phyloP scores from a whole-genome alignment of 192 early-diverging fungal species.

The Entophlyctis luteolus region DNA sequence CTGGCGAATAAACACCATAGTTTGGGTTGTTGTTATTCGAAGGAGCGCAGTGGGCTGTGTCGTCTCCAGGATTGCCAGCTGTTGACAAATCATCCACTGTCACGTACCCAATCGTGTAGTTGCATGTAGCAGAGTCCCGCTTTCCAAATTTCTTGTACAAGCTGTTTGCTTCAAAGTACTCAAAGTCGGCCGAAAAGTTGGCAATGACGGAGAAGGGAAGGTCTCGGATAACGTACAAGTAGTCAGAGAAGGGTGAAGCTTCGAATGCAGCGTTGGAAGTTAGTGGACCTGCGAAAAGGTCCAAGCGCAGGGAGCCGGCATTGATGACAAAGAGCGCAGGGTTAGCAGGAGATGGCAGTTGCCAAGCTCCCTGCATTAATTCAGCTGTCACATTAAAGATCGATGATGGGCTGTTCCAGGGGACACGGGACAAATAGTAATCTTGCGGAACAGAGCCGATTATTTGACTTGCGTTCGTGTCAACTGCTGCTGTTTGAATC shows the following conservation, averaged over 20 bases:
- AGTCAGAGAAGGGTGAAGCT: constrained; percentile 43
- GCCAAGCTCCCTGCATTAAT: constrained; percentile 31
- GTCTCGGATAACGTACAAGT: constrained; percentile 33
- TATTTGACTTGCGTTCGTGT: constrained; percentile 33
- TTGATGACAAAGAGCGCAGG: constrained; percentile 43
- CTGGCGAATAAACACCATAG: constrained; percentile 37
- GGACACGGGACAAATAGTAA: constrained; percentile 43
- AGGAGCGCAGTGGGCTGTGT: constrained; percentile 41
- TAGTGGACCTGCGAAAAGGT: constrained; percentile 47
- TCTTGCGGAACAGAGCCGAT: constrained; percentile 51
- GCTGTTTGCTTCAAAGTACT: constrained; percentile 30
- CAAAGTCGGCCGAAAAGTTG: constrained; percentile 31
- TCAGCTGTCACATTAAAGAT: constrained; percentile 19
- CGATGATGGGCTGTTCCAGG: constrained; percentile 32
- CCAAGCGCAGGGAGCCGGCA: constrained; percentile 43
- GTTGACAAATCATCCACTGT: constrained; percentile 48
- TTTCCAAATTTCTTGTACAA: constrained; percentile 8
- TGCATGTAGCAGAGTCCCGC: constrained; percentile 24
- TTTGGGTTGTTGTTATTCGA: constrained; percentile 35
- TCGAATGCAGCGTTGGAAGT: constrained; percentile 45
- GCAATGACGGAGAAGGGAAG: constrained; percentile 38
- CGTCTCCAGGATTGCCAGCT: constrained; percentile 46
- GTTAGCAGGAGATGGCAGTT: constrained; percentile 32
- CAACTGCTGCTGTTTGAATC: constrained; percentile 31
- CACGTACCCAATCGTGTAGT: constrained; percentile 42